Conservation (phyloP, 2,329 filamentous ascomycete genomes). For the Onygenales sp. region DNA sequence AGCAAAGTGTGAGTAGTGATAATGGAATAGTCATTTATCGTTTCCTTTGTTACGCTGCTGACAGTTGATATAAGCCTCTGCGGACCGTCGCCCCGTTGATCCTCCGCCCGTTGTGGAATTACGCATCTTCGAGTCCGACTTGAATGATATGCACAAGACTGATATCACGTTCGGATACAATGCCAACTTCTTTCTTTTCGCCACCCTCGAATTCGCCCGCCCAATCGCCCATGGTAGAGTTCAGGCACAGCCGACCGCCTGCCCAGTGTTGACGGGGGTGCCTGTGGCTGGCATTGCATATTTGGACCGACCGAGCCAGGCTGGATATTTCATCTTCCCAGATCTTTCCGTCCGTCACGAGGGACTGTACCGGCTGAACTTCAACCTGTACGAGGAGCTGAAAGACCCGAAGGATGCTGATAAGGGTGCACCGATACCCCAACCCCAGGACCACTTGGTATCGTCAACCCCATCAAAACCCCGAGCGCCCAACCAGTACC, state of each 20-base stretch:
- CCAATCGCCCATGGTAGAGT: constrained; percentile 73
- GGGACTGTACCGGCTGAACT: constrained; percentile 81
- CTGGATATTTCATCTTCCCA: constrained; percentile 95
- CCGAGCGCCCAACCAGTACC: constrained; percentile 45
- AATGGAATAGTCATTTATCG: background rate
- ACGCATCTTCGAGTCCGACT: constrained; percentile 63
- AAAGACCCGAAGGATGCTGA: constrained; percentile 78
- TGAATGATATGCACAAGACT: constrained; percentile 48
- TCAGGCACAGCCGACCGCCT: constrained; percentile 55
- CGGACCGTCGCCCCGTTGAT: constrained; percentile 85
- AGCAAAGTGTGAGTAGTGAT: constrained; percentile 65
- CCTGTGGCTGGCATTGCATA: constrained; percentile 95
- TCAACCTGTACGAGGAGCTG: constrained; percentile 88
- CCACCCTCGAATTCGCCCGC: constrained; percentile 78
- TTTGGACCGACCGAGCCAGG: constrained; percentile 68
- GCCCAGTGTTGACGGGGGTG: constrained; percentile 83
- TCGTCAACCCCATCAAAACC: constrained; percentile 26
- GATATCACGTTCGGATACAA: constrained; percentile 87
- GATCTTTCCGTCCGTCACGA: constrained; percentile 94
- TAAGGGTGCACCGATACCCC: constrained; percentile 36
- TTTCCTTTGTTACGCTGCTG: constrained; percentile 8
- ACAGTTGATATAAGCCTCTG: constrained; percentile 49
- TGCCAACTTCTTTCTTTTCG: constrained; percentile 95
- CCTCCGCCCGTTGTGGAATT: constrained; percentile 91
- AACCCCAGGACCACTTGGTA: constrained; percentile 19